Conservation (phyloP, 2,329 filamentous ascomycete species). For the Diaporthe capsici region DNA sequence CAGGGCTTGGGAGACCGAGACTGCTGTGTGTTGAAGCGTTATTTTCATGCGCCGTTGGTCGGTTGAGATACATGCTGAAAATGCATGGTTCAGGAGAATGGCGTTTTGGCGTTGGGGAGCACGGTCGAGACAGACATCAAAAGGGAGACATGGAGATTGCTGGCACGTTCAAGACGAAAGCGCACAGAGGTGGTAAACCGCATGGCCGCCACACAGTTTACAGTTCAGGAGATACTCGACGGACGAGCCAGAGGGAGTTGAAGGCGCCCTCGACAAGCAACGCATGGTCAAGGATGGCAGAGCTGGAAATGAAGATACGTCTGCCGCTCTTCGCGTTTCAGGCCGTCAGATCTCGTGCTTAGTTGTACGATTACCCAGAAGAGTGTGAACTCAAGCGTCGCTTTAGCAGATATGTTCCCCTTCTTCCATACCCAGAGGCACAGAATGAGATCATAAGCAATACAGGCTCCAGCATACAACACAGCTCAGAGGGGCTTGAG, state of each 20-base stretch:
- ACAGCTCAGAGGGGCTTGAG: background rate
- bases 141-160: background rate
- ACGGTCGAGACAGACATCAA: constrained; percentile 24
- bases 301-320: background rate
- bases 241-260: background rate
- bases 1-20: background rate
- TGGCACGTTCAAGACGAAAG: background rate
- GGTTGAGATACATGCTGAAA: background rate
- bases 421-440: background rate
- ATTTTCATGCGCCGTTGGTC: background rate
- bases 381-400: background rate
- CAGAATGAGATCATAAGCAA: background rate
- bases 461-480: background rate
- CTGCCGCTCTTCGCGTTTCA: too few species aligned
- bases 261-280: background rate
- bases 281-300: background rate
- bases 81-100: constrained; percentile 18
- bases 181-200: background rate
- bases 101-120: constrained; percentile 38
- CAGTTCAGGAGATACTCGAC: background rate
- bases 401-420: background rate
- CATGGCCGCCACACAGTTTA: background rate
- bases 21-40: background rate
- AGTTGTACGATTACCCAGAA: background rate
- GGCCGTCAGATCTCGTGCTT: background rate